Conservation (phyloP, 768 basidiomycete genomes). For the Xerocomellus chrysenteron region DNA sequence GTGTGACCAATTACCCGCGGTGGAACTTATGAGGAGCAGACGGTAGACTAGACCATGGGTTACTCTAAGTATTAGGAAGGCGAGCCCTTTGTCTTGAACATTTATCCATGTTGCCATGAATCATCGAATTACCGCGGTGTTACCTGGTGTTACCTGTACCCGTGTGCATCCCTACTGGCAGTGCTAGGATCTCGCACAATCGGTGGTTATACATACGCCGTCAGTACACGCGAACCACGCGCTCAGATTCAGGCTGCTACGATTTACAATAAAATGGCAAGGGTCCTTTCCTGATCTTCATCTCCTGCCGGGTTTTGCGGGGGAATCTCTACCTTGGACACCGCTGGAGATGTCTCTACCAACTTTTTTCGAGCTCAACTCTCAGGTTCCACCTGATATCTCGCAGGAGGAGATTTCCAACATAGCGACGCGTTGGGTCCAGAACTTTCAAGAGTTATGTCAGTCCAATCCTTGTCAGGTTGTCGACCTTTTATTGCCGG, state of each 20-base stretch:
- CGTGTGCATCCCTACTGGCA: too few species aligned
- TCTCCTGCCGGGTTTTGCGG: background rate
- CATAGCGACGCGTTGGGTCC: background rate
- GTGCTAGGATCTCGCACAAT: too few species aligned
- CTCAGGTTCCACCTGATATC: background rate
- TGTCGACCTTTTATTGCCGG: background rate
- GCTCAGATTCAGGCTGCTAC: background rate
- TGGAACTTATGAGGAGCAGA: too few species aligned
- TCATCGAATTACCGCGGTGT: too few species aligned
- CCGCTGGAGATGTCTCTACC: background rate
- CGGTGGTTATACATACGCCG: background rate
- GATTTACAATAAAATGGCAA: background rate
- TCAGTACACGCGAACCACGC: too few species aligned
- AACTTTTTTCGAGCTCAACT: background rate
- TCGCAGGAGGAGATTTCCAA: background rate
- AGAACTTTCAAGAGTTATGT: slow-evolving; percentile 1
- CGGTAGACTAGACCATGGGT: too few species aligned
- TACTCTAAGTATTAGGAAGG: too few species aligned
- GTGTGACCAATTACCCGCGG: too few species aligned
- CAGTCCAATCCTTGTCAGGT: background rate
- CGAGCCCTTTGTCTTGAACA: too few species aligned
- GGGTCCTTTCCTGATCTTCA: background rate
- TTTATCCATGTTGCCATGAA: too few species aligned
- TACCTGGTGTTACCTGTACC: too few species aligned
- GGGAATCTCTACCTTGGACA: too few species aligned